Base-by-base conservation (phyloP, 108 stramenopile genomes). In the Fragilariopsis cylindrus region DNA sequence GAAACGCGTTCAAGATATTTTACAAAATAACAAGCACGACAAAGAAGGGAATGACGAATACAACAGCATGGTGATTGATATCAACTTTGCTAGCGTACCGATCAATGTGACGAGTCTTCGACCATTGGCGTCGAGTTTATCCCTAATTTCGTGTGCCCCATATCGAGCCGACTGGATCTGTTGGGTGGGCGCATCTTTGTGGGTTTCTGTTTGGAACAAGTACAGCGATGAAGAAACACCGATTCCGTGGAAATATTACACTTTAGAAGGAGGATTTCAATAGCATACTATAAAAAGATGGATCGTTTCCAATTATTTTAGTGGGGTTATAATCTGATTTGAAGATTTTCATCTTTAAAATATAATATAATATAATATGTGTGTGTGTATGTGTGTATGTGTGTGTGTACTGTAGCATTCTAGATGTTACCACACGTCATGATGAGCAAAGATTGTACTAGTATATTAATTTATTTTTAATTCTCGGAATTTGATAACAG, bases 111-210 rank as follows among this genome's bases (percentile, higher is more conserved):
- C 57, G 9, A 50, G 44, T 7, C 48, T 80, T 7, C 21, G 63
- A 56, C 49, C 75, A n/a, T 62, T 73, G 68, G 70, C 76, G 1
- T 19, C 53, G 19, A 44, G 60, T 0, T 46, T 82, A 9, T 52
- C 60, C 5, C 58, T 76, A 30, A 42, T 49, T 2, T 77, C 76
- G 1, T 67, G 60, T 55, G 71, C 70, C 48, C 81, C 81, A 1
- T 69, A 82, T 58, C 76, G 81, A 54, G 56, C 76, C 21, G 81
- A 82, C 49, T 57, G 56, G 68, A 57, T 82, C 39, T 50, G 67
- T 1, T 82, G 76, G 76, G 60, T 76, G 4, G 81, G 71, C 6
- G 73, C 73, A 3, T 66, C 70, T 56, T 41, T 82, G 4, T 77
- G 76, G 76, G 81, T 73, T 4, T 0, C 76, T 13, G 57, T 68